Conservation (phyloP, 2,329 filamentous ascomycete genomes). For the Calonectria pauciramosa region DNA sequence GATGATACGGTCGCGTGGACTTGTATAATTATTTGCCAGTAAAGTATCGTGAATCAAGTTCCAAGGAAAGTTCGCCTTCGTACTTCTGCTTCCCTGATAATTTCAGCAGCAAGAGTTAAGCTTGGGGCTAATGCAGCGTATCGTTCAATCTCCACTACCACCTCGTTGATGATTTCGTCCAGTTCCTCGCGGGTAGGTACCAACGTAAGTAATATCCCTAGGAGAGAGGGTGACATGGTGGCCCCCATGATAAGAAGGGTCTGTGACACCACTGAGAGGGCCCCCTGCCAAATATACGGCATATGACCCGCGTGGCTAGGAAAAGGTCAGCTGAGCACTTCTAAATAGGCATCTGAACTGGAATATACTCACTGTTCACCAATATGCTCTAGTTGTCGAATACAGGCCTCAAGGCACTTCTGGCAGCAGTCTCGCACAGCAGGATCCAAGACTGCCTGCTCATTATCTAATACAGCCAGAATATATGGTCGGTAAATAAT, state of each 20-base stretch:
- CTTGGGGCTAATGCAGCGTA: constrained; percentile 84
- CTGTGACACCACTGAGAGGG: constrained; percentile 86
- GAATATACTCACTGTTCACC: constrained; percentile 74
- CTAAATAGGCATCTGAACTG: neutral
- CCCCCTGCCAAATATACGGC: constrained; percentile 89
- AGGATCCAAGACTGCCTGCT: constrained; percentile 78
- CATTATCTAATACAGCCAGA: constrained; percentile 82
- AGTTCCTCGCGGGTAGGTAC: constrained; percentile 72
- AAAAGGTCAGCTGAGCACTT: constrained; percentile 35
- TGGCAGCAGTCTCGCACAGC: constrained; percentile 83
- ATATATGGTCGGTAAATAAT: constrained; percentile 91
- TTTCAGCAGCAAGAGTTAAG: constrained; percentile 81
- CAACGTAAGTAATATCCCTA: constrained; percentile 71
- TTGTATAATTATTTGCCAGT: neutral
- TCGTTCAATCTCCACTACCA: constrained; percentile 81
- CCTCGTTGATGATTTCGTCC: constrained; percentile 83
- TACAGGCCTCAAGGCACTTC: constrained; percentile 84
- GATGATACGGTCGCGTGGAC: neutral
- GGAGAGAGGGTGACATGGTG: constrained; percentile 82
- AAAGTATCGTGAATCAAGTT: constrained; percentile 52
- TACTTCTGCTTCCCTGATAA: constrained; percentile 83
- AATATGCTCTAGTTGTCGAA: constrained; percentile 85
- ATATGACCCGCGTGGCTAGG: constrained; percentile 82
- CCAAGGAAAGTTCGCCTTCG: constrained; percentile 75
- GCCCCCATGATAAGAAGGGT: constrained; percentile 87